Percentiles rank a stretch among this genome's conserved stretches.
phyloP scores from a whole-genome alignment of 2,329 filamentous ascomycete genomes.

The Claviceps pusilla region DNA sequence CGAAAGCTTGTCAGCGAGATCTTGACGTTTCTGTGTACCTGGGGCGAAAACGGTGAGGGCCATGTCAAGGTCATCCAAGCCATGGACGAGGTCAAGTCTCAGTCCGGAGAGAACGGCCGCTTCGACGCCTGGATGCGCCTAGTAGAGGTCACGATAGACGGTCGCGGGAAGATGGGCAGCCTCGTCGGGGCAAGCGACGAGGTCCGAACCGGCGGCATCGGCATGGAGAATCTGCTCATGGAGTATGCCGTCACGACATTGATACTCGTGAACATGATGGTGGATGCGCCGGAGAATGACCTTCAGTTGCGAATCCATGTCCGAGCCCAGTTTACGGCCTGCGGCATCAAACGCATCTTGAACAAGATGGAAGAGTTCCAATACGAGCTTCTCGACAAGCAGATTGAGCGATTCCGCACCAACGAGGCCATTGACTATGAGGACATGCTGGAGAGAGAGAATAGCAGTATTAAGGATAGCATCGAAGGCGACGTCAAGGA shows the following conservation, averaged over 20 bases:
- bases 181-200: slow-evolving; percentile 93
- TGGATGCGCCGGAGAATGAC: slow-evolving; percentile 80
- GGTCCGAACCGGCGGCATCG: slow-evolving; percentile 85
- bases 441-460: slow-evolving; percentile 84
- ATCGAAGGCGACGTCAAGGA: slow-evolving; percentile 79
- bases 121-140: slow-evolving; percentile 99
- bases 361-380: slow-evolving; percentile 97
- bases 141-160: slow-evolving; percentile 92
- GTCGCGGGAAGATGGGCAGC: slow-evolving; percentile 96
- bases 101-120: slow-evolving; percentile 80
- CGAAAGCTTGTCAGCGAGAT: slow-evolving; percentile 93
- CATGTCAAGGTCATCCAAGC: slow-evolving; percentile 89
- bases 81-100: slow-evolving; percentile 77
- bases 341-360: slow-evolving; percentile 85
- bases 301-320: slow-evolving; percentile 87
- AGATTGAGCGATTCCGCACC: slow-evolving; percentile 80
- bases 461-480: slow-evolving; percentile 77
- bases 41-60: slow-evolving; percentile 68
- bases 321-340: slow-evolving; percentile 86
- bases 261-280: slow-evolving; percentile 90
- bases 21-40: slow-evolving; percentile 88
- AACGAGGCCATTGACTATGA: slow-evolving; percentile 98
- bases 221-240: slow-evolving; percentile 98
- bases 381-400: slow-evolving; percentile 96
- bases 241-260: slow-evolving; percentile 94